Evolutionary conservation across 2,329 filamentous ascomycete species (phyloP).

Genomic region (Sclerotinia subarctica): DNA sequence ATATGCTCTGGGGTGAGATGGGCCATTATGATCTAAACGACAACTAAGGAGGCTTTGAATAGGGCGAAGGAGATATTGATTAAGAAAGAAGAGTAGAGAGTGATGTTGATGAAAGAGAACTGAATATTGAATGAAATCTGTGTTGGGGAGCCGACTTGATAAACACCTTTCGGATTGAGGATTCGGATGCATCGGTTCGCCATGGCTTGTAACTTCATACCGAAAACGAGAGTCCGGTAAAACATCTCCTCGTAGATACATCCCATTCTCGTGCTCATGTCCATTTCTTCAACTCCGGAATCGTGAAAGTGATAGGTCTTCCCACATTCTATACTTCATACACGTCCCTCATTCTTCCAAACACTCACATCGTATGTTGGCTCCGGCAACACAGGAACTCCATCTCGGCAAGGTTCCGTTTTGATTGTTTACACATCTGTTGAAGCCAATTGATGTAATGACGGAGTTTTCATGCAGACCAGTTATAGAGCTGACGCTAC

Average conservation of each 20-base stretch:
- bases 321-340: neutral
- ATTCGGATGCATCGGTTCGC: neutral
- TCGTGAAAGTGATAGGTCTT: neutral
- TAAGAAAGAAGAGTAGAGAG: neutral
- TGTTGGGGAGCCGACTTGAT: conserved; percentile 12
- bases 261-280: neutral
- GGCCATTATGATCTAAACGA: conserved; percentile 19
- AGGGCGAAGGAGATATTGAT: conserved; percentile 6
- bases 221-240: conserved; percentile 8
- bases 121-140: neutral
- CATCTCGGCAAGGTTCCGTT: neutral
- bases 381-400: neutral
- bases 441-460: neutral
- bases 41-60: conserved; percentile 2
- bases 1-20: conserved; percentile 22
- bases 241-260: neutral
- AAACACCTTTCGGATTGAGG: conserved; percentile 7
- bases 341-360: conserved; percentile 7
- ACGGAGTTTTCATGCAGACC: neutral
- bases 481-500: neutral
- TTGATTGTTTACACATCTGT: neutral
- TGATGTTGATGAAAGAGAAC: conserved; percentile 11
- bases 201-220: conserved; percentile 7
- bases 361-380: neutral
- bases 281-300: neutral